Evolutionary conservation across 805 yeast genomes (phyloP), one percentile per base, ranked within the genome.

Genomic region (Kazachstania kunashirensis): DNA sequence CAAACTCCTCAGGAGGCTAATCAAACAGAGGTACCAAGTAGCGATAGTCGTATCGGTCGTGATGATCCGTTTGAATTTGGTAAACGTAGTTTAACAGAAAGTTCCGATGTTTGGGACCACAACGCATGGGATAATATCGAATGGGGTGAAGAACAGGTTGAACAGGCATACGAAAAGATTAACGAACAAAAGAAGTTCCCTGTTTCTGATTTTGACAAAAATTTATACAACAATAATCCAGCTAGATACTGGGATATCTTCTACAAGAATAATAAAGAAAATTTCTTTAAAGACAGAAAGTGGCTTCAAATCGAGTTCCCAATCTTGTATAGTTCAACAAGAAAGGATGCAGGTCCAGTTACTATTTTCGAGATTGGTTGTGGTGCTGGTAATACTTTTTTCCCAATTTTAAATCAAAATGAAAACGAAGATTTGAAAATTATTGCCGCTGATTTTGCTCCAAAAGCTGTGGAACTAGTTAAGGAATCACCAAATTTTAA

Each of bases 261-360:
- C 55, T 92, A 92, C 59, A 79, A 80, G 49, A 83, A 88, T 55
- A 89, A 92, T 60, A 75, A 72, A 49, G 96, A 84, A 48, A 92
- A 89, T 60, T 92, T 92, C 63, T 92, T 92, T 70, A 92, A 92
- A 58, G 96, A 92, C 60, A 70, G 98, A 48, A 88, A 84, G 53
- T 92, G 98, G 98, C 67, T 92, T 41, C 85, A 84, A 55, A 80
- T 89, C 33, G 98, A 92, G 62, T 92, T 92, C 45, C 98, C 98
- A 1, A 64, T 74, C 11, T 61, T 92, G 24, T 89, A 81, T 53
- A 79, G 78, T 42, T 81, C 84, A 5, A 84, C 95, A 3, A 74
- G 75, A 43, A 70, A 73, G 17, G 81, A 78, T 46, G 68, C 79
- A 6, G 81, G 85, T n/a, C 73, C 79, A 4, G 69, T 70, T 16